Evolutionary conservation across 1,284 basidiomycete genomes (phyloP).

Genomic region (Puccinia hordei): DNA sequence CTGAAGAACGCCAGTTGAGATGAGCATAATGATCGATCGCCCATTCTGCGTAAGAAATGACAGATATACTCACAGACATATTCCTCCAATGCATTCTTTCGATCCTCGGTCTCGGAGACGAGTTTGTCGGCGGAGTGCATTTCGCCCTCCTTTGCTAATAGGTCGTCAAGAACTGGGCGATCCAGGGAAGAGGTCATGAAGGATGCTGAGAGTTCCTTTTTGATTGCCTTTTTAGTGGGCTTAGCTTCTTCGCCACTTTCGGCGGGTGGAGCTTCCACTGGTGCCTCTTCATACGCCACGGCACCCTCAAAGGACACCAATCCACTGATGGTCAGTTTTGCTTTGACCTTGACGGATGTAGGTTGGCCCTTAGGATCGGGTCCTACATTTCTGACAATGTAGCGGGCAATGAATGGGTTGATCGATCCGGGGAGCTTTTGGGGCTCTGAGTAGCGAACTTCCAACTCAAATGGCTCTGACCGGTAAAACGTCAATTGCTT

Average conservation of each 20-base stretch:
- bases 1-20: constrained; percentile 16
- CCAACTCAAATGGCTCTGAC: constrained; percentile 78
- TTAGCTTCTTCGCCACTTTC: constrained; percentile 69
- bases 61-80: constrained; percentile 68
- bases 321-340: constrained; percentile 79
- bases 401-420: constrained; percentile 78
- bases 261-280: constrained; percentile 62
- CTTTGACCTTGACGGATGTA: constrained; percentile 82
- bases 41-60: neutral
- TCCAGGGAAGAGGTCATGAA: constrained; percentile 70
- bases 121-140: constrained; percentile 89
- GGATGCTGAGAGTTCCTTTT: constrained; percentile 77
- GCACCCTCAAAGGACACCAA: constrained; percentile 79
- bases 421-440: constrained; percentile 70
- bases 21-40: neutral
- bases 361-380: constrained; percentile 71
- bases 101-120: constrained; percentile 92
- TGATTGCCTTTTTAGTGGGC: constrained; percentile 67
- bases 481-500: constrained; percentile 94
- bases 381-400: constrained; percentile 75
- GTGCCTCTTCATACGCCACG: constrained; percentile 73
- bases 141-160: constrained; percentile 76
- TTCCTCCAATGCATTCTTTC: constrained; percentile 95
- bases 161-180: constrained; percentile 66
- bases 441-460: constrained; percentile 76